These are phyloP conservation scores for Metschnikowia cerradonensis DNA, from an alignment of 805 yeast genomes.

Conservation along the genomic window DNA sequence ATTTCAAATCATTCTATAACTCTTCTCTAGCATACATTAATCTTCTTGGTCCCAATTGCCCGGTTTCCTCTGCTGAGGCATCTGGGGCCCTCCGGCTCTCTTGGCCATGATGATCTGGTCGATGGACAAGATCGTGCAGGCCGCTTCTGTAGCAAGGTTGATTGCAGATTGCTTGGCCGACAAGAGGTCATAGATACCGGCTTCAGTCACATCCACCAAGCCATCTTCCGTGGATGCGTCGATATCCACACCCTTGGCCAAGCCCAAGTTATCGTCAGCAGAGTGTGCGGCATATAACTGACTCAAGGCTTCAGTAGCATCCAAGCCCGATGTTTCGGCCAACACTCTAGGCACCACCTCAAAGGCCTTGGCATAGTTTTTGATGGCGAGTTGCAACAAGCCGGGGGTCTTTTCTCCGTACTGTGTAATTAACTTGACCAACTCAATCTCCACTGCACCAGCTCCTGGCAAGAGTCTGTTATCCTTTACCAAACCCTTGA, in stretches of 20 bases:
- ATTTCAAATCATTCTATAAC: background rate
- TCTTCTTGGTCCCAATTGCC: conserved; percentile 97
- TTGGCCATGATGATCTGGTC: conserved; percentile 99
- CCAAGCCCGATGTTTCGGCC: conserved; percentile 92
- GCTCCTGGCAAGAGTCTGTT: conserved; percentile 85
- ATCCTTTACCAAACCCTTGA: conserved; percentile 86
- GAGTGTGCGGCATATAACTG: conserved; percentile 86
- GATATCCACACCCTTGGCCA: conserved; percentile 78
- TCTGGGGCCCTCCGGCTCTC: conserved; percentile 96
- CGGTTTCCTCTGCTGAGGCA: conserved; percentile 80
- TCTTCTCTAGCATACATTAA: conserved; percentile 24
- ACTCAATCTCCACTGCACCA: conserved; percentile 89
- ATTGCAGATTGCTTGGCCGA: conserved; percentile 83
- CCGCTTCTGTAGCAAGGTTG: conserved; percentile 92
- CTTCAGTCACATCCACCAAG: conserved; percentile 62
- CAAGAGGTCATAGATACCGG: conserved; percentile 74
- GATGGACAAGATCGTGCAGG: conserved; percentile 81
- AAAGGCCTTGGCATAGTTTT: conserved; percentile 89
- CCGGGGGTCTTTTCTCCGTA: conserved; percentile 96
- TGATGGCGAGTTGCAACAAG: conserved; percentile 85
- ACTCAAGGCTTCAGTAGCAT: conserved; percentile 84
- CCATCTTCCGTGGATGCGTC: conserved; percentile 58
- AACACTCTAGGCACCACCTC: conserved; percentile 90
- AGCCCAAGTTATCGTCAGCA: conserved; percentile 33
- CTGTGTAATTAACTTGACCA: conserved; percentile 71